Percentiles rank a stretch among this genome's conserved stretches.
phyloP scores from a whole-genome alignment of 345 rosid genomes.

The Populus deltoides region DNA sequence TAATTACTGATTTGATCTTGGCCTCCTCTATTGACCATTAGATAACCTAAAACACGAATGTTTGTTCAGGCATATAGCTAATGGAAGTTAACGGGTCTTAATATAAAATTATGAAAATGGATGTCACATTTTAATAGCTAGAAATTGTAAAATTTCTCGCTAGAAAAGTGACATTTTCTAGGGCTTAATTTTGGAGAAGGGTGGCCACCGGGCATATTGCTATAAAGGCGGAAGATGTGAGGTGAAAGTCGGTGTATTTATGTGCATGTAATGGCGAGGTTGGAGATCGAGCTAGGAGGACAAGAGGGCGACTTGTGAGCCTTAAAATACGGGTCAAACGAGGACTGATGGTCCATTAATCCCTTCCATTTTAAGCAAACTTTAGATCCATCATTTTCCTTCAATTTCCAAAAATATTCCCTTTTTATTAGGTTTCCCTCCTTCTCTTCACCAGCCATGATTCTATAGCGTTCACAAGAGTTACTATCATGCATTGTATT shows the following conservation, averaged over 20 bases:
- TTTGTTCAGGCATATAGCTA: background rate
- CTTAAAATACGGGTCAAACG: slow-evolving; percentile 33
- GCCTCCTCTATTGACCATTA: background rate
- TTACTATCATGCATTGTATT: background rate
- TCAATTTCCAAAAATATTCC: background rate
- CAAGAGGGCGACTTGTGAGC: slow-evolving; percentile 15
- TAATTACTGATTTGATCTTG: background rate
- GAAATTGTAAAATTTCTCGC: background rate
- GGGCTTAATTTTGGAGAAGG: background rate
- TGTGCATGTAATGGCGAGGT: background rate
- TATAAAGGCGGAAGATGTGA: background rate
- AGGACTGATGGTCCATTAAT: slow-evolving; percentile 12
- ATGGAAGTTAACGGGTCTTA: background rate
- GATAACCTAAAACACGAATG: background rate
- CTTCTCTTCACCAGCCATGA: slow-evolving; percentile 12
- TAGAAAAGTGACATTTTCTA: background rate
- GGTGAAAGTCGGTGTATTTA: background rate
- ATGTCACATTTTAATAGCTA: background rate
- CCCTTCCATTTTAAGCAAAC: slow-evolving; percentile 9
- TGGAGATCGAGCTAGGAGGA: background rate
- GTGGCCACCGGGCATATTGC: background rate
- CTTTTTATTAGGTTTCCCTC: slow-evolving; percentile 14
- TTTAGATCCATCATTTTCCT: background rate
- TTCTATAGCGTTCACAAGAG: background rate
- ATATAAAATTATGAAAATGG: background rate